Conservation (phyloP, 1,284 basidiomycete genomes). For the Puccinia novopanici region DNA sequence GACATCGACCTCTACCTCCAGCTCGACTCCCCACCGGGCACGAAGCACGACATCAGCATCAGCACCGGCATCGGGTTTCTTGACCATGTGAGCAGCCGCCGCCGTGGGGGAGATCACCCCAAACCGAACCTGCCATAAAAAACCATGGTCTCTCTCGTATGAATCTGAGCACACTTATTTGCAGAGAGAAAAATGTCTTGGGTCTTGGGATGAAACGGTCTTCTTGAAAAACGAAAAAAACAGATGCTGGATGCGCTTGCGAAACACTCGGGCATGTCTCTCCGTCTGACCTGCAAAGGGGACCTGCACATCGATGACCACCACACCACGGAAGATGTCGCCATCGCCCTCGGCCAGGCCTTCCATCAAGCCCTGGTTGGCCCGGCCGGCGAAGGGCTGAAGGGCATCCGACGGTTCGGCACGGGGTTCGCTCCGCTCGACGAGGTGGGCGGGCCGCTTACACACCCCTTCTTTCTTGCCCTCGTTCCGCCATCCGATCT, state of each 20-base stretch:
- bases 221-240: too few relatives aligned
- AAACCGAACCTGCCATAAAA: too few relatives aligned
- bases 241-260: conserved; percentile 60
- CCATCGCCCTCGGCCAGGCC: conserved; percentile 66
- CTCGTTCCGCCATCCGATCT: not conserved
- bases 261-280: conserved; percentile 64
- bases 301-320: conserved; percentile 99
- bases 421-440: conserved; percentile 96
- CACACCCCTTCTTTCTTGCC: not conserved
- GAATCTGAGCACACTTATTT: conserved; percentile 2
- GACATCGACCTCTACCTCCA: conserved; percentile 78
- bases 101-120: too few relatives aligned
- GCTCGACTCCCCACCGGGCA: conserved; percentile 73
- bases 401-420: conserved; percentile 92
- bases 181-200: not conserved
- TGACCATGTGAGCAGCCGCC: conserved; percentile 72
- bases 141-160: not conserved
- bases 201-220: too few relatives aligned
- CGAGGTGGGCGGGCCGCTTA: conserved; percentile 78
- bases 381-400: conserved; percentile 62
- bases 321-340: conserved; percentile 87
- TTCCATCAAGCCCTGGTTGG: conserved; percentile 96
- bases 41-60: conserved; percentile 77
- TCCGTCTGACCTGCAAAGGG: conserved; percentile 85
- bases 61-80: conserved; percentile 96